Evolutionary conservation across 1,284 basidiomycete species (phyloP), one percentile per base, ranked within the genome.

Genomic region (Apiotrichum gamsii): DNA sequence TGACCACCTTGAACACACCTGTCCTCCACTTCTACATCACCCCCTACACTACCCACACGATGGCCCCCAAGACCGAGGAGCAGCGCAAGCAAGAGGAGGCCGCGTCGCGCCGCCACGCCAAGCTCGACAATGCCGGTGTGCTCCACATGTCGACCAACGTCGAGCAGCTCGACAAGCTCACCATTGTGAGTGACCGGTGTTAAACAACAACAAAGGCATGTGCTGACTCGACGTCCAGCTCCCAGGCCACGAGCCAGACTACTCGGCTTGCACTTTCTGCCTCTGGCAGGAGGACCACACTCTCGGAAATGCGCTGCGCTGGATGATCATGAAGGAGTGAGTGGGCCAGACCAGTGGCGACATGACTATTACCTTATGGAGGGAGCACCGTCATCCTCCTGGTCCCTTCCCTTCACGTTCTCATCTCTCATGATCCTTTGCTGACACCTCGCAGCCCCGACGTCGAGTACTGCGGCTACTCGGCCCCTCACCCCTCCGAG

Each of bases 241-340:
- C 15, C 77, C 76, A 16, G 89, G 90, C 43, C 84, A 85, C 37
- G 77, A 84, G 45, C 74, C 83, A 8, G 90, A 94, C 70, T 78
- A 93, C 58, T 87, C 89, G 25, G 83, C 89, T 2, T 90, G 87
- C 16, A 96, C 94, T 1, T 98, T 85, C 74, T 87, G 87, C 66
- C 85, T 97, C 39, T 78, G 85, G 66, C 84, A 95, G 67, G 94
- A 97, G 76, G 86, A 90, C 8, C 93, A 97, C 73, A 97, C 93
- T 0, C 81, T 97, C 23, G 94, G 94, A 15, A 98, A 98, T 63
- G 80, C 90, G 0, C 76, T 98, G 39, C 76, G 94, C 45, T 98
- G 90, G 88, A 97, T 97, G 85, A 73, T 97, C 53, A 97, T 97
- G 94, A 96, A 97, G 75, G 94, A 98, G 94, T 97, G 67, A 65